phyloP scores from a whole-genome alignment of 495 filamentous ascomycete species.

The Articulospora tetracladia region DNA sequence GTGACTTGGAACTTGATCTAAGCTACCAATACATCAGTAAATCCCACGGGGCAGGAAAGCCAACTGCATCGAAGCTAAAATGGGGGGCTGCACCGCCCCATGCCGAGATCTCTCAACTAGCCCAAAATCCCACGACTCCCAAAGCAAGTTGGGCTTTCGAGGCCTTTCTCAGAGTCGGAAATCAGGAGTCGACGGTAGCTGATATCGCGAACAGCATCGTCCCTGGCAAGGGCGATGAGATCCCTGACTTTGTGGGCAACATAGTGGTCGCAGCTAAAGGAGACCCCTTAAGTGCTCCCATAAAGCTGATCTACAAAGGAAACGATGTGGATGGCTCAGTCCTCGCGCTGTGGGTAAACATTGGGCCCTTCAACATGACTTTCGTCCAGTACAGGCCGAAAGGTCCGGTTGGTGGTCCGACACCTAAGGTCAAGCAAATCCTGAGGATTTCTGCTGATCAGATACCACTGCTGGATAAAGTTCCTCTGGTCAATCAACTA shows the following conservation, averaged over 20 bases:
- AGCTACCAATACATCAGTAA: conserved; percentile 1
- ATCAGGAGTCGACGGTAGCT: not conserved
- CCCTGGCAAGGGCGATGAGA: not conserved
- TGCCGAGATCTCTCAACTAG: not conserved
- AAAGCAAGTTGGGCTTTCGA: not conserved
- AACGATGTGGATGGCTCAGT: not conserved
- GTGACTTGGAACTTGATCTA: conserved; percentile 2
- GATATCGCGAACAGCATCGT: conserved; percentile 1
- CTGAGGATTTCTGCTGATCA: conserved; percentile 2
- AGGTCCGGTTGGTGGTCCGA: not conserved
- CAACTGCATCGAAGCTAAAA: not conserved
- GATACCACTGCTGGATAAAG: conserved; percentile 1
- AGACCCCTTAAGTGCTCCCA: not conserved
- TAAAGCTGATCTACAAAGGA: conserved; percentile 2
- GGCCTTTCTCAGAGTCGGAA: not conserved
- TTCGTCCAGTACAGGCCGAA: conserved; percentile 2
- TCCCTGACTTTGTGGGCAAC: conserved; percentile 4
- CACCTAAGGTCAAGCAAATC: not conserved
- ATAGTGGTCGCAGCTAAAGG: not conserved
- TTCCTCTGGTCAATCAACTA: conserved; percentile 1
- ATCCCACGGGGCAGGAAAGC: not conserved
- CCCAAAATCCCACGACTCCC: too few species aligned
- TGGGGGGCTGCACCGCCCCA: not conserved
- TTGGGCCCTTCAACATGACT: conserved; percentile 5
- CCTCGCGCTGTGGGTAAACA: not conserved